Evolutionary conservation across 139 green algal species (phyloP).

Genomic region (Closterium sp.): DNA sequence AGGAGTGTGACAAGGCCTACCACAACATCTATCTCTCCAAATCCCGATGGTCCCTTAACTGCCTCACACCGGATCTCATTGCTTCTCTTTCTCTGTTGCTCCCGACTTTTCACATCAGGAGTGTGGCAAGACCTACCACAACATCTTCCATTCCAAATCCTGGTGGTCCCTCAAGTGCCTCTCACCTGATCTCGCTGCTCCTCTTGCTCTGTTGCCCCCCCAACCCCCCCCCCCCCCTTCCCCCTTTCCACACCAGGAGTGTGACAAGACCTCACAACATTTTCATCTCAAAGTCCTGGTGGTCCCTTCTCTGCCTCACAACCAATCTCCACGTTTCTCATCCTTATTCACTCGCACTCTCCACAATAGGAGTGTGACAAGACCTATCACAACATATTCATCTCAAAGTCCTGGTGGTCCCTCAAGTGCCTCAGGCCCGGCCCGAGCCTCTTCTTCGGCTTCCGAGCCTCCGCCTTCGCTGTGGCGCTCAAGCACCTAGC

Average conservation of each 20-base stretch:
- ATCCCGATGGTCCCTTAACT: conserved; percentile 2
- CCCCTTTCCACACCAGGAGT: neutral
- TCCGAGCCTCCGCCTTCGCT: neutral
- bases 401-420: conserved; percentile 5
- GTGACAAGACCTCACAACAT: neutral
- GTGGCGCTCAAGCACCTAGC: conserved; percentile 12
- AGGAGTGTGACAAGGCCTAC: conserved; percentile 5
- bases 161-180: conserved; percentile 25
- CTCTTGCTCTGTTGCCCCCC: no score
- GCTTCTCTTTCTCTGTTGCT: no score
- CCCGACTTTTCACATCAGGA: neutral
- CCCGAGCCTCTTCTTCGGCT: conserved; percentile 9
- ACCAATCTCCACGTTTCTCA: neutral
- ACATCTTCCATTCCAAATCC: neutral
- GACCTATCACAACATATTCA: neutral
- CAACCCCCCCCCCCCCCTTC: no score
- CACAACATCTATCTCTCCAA: neutral
- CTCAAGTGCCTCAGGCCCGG: conserved; percentile 17
- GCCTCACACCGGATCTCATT: neutral
- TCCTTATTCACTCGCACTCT: no score
- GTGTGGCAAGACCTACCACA: neutral
- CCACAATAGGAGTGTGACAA: neutral
- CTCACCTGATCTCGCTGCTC: no score
- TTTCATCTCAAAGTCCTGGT: neutral
- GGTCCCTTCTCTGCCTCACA: conserved; percentile 5